phyloP scores from a whole-genome alignment of 768 basidiomycete species.

The Royoungia palumana region DNA sequence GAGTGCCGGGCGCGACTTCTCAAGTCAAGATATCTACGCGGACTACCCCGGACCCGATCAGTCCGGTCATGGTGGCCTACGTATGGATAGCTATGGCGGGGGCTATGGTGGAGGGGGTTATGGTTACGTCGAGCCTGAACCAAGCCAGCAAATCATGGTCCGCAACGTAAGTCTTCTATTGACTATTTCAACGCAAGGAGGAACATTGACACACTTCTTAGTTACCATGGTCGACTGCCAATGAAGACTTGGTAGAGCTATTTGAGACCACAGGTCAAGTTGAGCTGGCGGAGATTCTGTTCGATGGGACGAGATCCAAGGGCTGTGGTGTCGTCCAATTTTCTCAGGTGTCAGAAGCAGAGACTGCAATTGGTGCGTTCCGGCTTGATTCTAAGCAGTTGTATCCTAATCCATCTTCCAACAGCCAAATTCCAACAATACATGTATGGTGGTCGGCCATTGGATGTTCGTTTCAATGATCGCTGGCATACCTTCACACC shows the following conservation, averaged over 20 bases:
- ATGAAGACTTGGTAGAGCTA: conserved; percentile 95
- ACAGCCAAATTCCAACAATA: conserved; percentile 92
- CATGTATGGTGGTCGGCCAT: conserved; percentile 88
- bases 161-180: conserved; percentile 76
- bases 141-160: conserved; percentile 97
- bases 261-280: conserved; percentile 98
- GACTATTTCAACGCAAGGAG: neutral
- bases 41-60: conserved; percentile 91
- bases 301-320: conserved; percentile 88
- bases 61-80: conserved; percentile 35
- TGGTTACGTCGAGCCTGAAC: conserved; percentile 62
- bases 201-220: conserved; percentile 29
- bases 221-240: conserved; percentile 99
- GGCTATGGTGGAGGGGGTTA: conserved; percentile 39
- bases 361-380: conserved; percentile 82
- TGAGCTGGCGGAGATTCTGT: conserved; percentile 90
- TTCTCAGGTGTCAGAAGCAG: conserved; percentile 79
- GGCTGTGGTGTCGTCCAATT: conserved; percentile 97
- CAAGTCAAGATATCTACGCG: conserved; percentile 86
- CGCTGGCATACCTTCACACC: conserved; percentile 93
- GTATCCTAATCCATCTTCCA: neutral
- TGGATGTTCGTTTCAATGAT: conserved; percentile 93
- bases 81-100: conserved; percentile 37
- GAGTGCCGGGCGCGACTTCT: conserved; percentile 65
- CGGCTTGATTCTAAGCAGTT: neutral